Percentiles rank a stretch among this genome's conserved stretches.
These are phyloP conservation scores for Cladophialophora chaetospira DNA, from an alignment of 2,329 filamentous ascomycete genomes.

Conservation along the genomic window DNA sequence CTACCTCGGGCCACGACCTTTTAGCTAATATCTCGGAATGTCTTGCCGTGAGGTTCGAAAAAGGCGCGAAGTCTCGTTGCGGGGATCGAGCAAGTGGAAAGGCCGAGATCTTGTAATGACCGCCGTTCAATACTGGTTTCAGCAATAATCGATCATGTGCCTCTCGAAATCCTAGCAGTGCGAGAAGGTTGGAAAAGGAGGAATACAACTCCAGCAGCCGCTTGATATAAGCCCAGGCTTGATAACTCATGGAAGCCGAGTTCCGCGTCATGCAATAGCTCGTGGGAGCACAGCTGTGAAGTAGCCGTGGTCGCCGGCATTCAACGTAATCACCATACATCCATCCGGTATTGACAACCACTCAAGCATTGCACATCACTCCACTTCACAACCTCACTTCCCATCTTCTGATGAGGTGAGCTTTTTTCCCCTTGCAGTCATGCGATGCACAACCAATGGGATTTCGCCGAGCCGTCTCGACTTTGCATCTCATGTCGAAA, in stretches of 20 bases:
- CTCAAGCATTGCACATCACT: constrained; percentile 7
- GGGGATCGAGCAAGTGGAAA: not conserved
- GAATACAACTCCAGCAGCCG: no score
- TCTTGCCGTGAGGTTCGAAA: not conserved
- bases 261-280: no score
- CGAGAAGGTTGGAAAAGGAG: no score
- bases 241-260: no score
- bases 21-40: no score
- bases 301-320: not conserved
- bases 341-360: constrained; percentile 4
- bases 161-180: no score
- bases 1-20: no score
- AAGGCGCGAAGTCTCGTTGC: not conserved
- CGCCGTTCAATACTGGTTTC: not conserved
- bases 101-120: constrained; percentile 6
- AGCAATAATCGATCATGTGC: not conserved
- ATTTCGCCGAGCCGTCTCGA: not conserved
- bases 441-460: constrained; percentile 2
- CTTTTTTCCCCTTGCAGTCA: constrained; percentile 13
- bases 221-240: no score
- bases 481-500: not conserved
- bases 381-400: not conserved
- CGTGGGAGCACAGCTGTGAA: no score
- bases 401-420: constrained; percentile 10
- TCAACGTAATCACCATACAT: constrained; percentile 6